Conservation (phyloP, 352 stramenopile species). For the Phytophthora sp. region DNA sequence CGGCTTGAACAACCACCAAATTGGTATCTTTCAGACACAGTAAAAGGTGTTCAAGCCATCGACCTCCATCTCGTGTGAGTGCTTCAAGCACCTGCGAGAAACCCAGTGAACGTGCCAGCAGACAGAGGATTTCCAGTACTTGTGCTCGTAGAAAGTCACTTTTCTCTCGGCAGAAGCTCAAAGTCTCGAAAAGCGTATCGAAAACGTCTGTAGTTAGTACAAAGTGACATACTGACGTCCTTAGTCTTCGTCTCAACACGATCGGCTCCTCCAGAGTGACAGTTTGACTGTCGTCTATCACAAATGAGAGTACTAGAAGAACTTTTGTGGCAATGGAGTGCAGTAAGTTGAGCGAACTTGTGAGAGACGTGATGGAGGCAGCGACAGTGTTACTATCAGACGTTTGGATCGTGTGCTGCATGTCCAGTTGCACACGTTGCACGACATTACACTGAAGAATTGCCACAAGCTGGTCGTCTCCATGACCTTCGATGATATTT, state of each 20-base stretch:
- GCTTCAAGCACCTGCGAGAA: conserved; percentile 63
- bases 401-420: conserved; percentile 28
- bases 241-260: conserved; percentile 36
- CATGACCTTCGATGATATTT: conserved; percentile 47
- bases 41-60: conserved; percentile 53
- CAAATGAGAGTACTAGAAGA: conserved; percentile 3
- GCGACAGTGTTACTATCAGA: background rate
- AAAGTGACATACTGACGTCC: conserved; percentile 24
- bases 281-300: background rate
- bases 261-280: conserved; percentile 17
- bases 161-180: conserved; percentile 25
- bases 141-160: conserved; percentile 17
- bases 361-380: conserved; percentile 1
- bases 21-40: conserved; percentile 47
- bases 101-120: conserved; percentile 50
- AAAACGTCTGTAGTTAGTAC: conserved; percentile 40
- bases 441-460: conserved; percentile 71
- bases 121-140: conserved; percentile 33
- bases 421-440: conserved; percentile 49
- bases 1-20: conserved; percentile 39
- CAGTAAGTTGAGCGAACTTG: conserved; percentile 31
- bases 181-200: conserved; percentile 47
- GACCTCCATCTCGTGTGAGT: conserved; percentile 60
- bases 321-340: conserved; percentile 24
- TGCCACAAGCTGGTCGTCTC: conserved; percentile 56